These are phyloP conservation scores for Vitis riparia DNA, from an alignment of 164 flowering plant genomes.

Conservation along the genomic window DNA sequence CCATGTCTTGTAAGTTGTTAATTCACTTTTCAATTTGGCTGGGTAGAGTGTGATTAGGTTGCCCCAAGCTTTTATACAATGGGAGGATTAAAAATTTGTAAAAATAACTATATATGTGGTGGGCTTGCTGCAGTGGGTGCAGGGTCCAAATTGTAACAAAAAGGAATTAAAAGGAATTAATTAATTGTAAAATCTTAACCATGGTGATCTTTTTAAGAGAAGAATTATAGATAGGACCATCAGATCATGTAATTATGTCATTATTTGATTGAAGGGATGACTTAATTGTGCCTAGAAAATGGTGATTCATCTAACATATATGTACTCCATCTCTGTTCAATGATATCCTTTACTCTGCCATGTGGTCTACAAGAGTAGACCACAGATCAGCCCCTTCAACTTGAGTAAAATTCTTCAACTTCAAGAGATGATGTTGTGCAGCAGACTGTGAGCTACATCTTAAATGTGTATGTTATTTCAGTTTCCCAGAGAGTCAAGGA, in stretches of 20 bases:
- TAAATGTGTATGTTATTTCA: conserved; percentile 30
- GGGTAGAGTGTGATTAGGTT: neutral
- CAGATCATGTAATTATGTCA: neutral
- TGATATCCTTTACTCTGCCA: neutral
- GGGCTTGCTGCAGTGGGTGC: neutral
- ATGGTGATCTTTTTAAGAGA: neutral
- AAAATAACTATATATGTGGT: neutral
- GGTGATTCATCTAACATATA: neutral
- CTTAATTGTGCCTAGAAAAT: neutral
- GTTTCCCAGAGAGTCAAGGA: conserved; percentile 79
- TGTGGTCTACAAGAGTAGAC: neutral
- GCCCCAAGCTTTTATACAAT: neutral
- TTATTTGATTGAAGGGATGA: neutral
- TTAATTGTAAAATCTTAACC: neutral
- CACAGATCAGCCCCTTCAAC: neutral
- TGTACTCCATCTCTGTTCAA: neutral
- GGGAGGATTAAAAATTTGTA: neutral
- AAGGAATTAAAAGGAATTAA: neutral
- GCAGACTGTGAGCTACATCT: neutral
- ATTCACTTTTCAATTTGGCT: neutral
- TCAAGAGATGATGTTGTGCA: neutral
- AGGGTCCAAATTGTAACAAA: neutral
- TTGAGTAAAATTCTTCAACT: too few relatives aligned
- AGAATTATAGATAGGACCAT: neutral
- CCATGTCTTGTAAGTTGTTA: conserved; percentile 76